Evolutionary conservation across 2,329 filamentous ascomycete genomes (phyloP).

Genomic region (Didymella exigua): DNA sequence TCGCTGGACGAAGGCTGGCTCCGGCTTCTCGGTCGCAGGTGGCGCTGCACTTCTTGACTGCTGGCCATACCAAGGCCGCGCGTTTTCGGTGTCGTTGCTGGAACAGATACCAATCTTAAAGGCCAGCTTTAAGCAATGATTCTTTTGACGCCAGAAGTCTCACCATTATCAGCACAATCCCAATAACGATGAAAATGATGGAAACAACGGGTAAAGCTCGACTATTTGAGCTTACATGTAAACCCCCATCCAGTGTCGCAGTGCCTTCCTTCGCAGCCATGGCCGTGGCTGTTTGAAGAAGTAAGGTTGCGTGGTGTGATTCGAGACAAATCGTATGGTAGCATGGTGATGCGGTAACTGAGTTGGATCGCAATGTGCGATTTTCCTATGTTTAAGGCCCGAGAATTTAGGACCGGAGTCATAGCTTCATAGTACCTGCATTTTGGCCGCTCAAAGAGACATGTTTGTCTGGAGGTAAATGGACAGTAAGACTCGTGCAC

Average conservation of each 20-base stretch:
- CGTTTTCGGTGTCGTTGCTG: neutral
- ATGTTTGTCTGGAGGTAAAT: neutral
- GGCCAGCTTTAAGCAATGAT: neutral
- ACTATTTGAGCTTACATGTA: neutral
- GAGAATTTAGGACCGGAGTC: neutral
- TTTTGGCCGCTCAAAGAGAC: neutral
- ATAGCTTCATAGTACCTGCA: neutral
- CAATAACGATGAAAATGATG: neutral
- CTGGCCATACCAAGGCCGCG: neutral
- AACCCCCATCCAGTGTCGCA: neutral
- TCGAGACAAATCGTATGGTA: neutral
- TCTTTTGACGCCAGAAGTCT: neutral
- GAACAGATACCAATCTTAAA: neutral
- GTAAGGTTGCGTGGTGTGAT: neutral
- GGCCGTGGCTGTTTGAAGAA: neutral
- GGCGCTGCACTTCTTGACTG: neutral
- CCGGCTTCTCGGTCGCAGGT: neutral
- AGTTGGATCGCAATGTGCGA: neutral
- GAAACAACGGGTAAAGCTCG: neutral
- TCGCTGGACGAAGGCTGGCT: slow-evolving; percentile 2
- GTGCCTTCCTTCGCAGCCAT: neutral
- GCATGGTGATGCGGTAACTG: neutral
- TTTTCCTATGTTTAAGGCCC: neutral
- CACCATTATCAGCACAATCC: neutral
- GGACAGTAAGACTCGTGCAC: neutral